Conservation (phyloP, 306 rosid genomes). For the Cucumis hystrix region DNA sequence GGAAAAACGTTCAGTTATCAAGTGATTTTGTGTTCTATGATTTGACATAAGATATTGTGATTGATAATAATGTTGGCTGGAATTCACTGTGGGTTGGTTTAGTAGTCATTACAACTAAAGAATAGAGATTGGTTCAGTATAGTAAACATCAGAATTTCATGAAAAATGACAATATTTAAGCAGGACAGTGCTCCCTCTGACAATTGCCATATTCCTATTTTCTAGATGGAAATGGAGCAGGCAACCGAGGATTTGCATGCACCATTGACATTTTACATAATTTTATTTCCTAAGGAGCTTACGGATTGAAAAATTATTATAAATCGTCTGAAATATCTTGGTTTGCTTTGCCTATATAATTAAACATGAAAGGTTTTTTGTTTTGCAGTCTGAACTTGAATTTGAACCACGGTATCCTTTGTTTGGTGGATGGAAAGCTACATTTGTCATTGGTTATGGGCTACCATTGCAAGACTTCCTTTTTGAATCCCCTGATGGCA, state of each 20-base stretch:
- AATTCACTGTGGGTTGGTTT: background rate
- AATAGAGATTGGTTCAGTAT: background rate
- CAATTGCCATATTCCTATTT: background rate
- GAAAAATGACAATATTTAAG: background rate
- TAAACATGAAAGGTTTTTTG: background rate
- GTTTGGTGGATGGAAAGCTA: constrained; percentile 97
- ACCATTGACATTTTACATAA: background rate
- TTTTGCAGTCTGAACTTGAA: constrained; percentile 87
- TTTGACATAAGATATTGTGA: background rate
- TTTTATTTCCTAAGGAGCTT: background rate
- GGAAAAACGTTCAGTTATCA: background rate
- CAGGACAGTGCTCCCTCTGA: background rate
- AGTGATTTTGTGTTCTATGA: background rate
- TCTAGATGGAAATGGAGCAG: background rate
- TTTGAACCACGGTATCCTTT: constrained; percentile 94
- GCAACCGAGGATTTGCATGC: background rate
- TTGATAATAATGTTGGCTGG: background rate
- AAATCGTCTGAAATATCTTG: background rate
- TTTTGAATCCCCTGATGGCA: constrained; percentile 81
- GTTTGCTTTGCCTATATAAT: background rate
- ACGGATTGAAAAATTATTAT: background rate
- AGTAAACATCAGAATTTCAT: background rate
- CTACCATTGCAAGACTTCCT: constrained; percentile 91
- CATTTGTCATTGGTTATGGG: constrained; percentile 81
- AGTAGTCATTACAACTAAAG: background rate